phyloP scores from a whole-genome alignment of 331 rosid species.

The Acacia concinna region DNA sequence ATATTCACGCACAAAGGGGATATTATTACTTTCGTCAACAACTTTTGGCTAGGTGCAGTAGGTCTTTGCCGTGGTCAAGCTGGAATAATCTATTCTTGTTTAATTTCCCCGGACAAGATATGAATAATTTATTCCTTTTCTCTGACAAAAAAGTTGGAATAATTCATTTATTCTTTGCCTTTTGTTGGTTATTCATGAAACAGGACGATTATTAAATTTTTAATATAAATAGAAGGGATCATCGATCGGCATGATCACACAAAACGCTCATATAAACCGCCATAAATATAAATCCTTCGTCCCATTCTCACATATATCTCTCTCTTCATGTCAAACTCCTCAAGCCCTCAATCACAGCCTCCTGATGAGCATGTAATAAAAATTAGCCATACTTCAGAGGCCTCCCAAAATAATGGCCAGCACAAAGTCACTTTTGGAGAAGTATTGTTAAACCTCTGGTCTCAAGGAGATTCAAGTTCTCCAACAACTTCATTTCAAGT shows the following conservation, averaged over 20 bases:
- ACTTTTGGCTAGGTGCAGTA: background rate
- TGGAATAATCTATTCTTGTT: background rate
- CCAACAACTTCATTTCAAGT: conserved; percentile 20
- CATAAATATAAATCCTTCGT: background rate
- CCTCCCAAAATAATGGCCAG: background rate
- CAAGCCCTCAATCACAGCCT: background rate
- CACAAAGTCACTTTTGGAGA: conserved; percentile 1
- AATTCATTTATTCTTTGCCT: conserved; percentile 19
- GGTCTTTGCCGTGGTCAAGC: background rate
- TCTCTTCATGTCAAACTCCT: conserved; percentile 15
- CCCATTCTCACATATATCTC: background rate
- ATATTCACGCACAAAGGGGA: background rate
- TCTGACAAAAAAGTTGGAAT: background rate
- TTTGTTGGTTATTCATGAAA: conserved; percentile 13
- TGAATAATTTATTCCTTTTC: conserved; percentile 25
- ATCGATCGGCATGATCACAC: background rate
- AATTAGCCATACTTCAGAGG: background rate
- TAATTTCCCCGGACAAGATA: background rate
- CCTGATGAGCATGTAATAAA: background rate
- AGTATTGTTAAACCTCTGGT: background rate
- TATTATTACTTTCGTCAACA: conserved; percentile 18
- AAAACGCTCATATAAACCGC: background rate
- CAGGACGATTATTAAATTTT: background rate
- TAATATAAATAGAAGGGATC: background rate
- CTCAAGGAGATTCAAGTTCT: background rate